phyloP scores from a whole-genome alignment of 768 basidiomycete species.

The Suillus hirtellus region DNA sequence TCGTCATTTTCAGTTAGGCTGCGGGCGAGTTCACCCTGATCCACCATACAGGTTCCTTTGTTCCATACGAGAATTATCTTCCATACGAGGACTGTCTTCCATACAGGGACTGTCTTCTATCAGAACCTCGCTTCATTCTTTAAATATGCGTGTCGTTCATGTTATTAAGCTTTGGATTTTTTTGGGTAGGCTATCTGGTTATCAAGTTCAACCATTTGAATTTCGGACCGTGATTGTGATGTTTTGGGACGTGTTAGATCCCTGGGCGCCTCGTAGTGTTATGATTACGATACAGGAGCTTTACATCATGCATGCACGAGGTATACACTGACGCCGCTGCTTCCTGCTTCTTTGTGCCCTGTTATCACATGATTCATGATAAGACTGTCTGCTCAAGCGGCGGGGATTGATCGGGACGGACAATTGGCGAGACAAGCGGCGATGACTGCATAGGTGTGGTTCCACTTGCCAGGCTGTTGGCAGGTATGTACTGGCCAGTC shows the following conservation, averaged over 20 bases:
- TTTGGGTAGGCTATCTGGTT: slow-evolving; percentile 4
- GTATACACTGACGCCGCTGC: slow-evolving; percentile 47
- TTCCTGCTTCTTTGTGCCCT: slow-evolving; percentile 36
- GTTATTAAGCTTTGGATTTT: not conserved
- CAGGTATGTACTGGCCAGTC: not conserved
- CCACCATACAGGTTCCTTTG: not conserved
- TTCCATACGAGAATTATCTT: not conserved
- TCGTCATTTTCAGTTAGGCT: not conserved
- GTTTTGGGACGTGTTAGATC: slow-evolving; percentile 66
- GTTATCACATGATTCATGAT: slow-evolving; percentile 52
- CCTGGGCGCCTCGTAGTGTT: slow-evolving; percentile 43
- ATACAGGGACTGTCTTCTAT: not conserved
- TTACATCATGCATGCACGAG: slow-evolving; percentile 70
- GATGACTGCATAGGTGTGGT: slow-evolving; percentile 58
- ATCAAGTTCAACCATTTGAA: slow-evolving; percentile 7
- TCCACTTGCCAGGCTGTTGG: slow-evolving; percentile 80
- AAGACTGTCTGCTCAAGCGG: slow-evolving; percentile 20
- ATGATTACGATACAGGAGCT: slow-evolving; percentile 33
- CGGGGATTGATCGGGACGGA: slow-evolving; percentile 46
- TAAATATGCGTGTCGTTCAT: slow-evolving; percentile 37
- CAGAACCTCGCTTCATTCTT: not conserved
- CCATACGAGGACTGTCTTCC: too few species aligned
- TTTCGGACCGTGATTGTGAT: slow-evolving; percentile 30
- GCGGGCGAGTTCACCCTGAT: too few species aligned
- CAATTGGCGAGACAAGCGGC: slow-evolving; percentile 41